phyloP scores from a whole-genome alignment of 2,329 filamentous ascomycete species.

The Emergomyces pasteurianus region DNA sequence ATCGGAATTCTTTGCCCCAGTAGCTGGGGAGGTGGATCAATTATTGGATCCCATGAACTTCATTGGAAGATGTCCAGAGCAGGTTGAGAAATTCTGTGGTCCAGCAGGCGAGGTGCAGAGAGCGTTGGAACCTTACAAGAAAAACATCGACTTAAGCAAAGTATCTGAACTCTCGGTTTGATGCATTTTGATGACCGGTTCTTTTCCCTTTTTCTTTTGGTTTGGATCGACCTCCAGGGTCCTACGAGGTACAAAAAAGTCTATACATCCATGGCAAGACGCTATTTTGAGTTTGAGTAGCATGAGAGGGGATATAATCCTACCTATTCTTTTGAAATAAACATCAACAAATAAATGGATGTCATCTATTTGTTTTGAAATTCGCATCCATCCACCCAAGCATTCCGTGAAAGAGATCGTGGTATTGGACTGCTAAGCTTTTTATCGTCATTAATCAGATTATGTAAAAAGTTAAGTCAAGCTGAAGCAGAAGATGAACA shows the following conservation, averaged over 20 bases:
- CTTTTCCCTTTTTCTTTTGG: too few relatives aligned
- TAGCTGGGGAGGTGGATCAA: constrained; percentile 55
- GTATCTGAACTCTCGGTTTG: not conserved
- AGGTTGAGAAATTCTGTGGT: constrained; percentile 39
- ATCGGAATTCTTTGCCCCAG: constrained; percentile 61
- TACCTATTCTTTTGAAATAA: too few relatives aligned
- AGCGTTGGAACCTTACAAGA: constrained; percentile 5
- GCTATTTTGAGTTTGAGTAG: not conserved
- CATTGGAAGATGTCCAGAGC: constrained; percentile 43
- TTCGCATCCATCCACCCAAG: too few relatives aligned
- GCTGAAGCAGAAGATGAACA: too few relatives aligned
- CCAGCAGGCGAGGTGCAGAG: constrained; percentile 8
- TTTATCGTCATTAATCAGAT: too few relatives aligned
- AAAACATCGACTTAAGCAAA: not conserved
- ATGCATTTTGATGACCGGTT: not conserved
- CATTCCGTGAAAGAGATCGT: too few relatives aligned
- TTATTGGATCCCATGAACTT: constrained; percentile 54
- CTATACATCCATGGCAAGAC: not conserved
- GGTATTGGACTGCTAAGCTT: too few relatives aligned
- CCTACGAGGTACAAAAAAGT: not conserved
- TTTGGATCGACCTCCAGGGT: not conserved
- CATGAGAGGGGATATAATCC: too few relatives aligned
- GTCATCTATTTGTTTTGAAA: too few relatives aligned
- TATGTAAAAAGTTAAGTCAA: too few relatives aligned
- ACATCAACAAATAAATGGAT: too few relatives aligned